A percentile compares a stretch with the other conserved stretches of the same genome.
Evolutionary conservation across 2,329 filamentous ascomycete genomes (phyloP).

Genomic region (Lachnellula suecica): DNA sequence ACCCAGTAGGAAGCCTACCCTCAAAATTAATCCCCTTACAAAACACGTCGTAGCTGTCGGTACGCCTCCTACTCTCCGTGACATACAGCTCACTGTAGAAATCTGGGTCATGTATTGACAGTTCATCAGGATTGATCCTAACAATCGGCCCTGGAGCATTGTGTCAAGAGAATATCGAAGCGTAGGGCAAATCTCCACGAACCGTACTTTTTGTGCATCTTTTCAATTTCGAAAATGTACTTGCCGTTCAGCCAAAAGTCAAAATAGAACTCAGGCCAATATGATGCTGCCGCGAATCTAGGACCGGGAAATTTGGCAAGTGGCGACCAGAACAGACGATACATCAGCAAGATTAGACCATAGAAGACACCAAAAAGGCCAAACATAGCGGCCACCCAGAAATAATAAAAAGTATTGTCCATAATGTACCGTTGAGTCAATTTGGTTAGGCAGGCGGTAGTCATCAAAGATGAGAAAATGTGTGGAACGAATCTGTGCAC

Average conservation of each 20-base stretch:
- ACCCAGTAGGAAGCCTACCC: no score
- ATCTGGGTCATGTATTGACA: slow-evolving; percentile 35
- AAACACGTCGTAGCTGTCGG: slow-evolving; percentile 5
- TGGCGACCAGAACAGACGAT: slow-evolving; percentile 30
- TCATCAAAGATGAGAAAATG: no score
- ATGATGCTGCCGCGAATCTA: slow-evolving; percentile 27
- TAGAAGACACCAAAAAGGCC: neutral
- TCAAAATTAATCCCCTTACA: no score
- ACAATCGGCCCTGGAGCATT: slow-evolving; percentile 29
- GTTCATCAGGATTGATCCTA: slow-evolving; percentile 36
- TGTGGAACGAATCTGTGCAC: no score
- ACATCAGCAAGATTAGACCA: neutral
- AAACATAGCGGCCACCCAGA: neutral
- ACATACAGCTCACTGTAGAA: slow-evolving; percentile 41
- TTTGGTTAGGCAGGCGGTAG: no score
- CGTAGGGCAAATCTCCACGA: neutral
- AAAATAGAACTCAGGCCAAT: slow-evolving; percentile 36
- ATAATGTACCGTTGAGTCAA: no score
- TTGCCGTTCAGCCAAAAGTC: slow-evolving; percentile 39
- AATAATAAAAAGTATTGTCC: no score
- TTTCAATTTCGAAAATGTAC: slow-evolving; percentile 41
- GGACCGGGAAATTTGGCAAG: slow-evolving; percentile 32
- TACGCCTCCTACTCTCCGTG: slow-evolving; percentile 1
- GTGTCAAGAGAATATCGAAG: neutral
- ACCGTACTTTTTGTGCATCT: slow-evolving; percentile 43